Percentiles rank a stretch among this genome's conserved stretches.
Evolutionary conservation across 2,329 filamentous ascomycete species (phyloP).

Genomic region (Hymenoscyphus linearis): DNA sequence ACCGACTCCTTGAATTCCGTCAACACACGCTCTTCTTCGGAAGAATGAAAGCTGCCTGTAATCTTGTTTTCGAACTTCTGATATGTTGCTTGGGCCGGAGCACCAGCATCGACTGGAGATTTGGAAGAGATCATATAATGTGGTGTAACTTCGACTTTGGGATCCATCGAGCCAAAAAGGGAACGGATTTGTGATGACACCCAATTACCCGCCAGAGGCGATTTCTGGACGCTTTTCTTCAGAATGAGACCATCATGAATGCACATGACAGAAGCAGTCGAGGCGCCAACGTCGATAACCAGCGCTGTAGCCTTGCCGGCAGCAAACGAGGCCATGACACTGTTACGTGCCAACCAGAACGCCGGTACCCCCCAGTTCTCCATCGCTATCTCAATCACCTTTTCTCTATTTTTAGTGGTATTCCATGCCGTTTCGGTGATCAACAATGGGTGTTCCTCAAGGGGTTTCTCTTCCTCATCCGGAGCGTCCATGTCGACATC

Average conservation of each 20-base stretch:
- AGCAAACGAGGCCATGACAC: slow-evolving; percentile 85
- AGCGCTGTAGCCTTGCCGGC: slow-evolving; percentile 90
- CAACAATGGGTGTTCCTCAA: slow-evolving; percentile 84
- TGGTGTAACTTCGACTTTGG: slow-evolving; percentile 70
- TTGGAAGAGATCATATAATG: slow-evolving; percentile 88
- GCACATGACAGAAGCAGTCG: slow-evolving; percentile 82
- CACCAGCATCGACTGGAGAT: slow-evolving; percentile 78
- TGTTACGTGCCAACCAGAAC: slow-evolving; percentile 86
- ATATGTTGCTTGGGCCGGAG: slow-evolving; percentile 70
- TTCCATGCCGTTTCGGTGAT: slow-evolving; percentile 97
- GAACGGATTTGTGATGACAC: slow-evolving; percentile 81
- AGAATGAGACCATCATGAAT: slow-evolving; percentile 93
- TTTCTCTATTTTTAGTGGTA: slow-evolving; percentile 78
- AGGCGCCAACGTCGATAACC: slow-evolving; percentile 86
- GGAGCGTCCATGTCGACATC: slow-evolving; percentile 55
- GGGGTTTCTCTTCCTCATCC: slow-evolving; percentile 64
- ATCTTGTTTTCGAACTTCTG: slow-evolving; percentile 61
- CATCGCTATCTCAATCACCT: slow-evolving; percentile 93
- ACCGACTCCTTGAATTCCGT: slow-evolving; percentile 98
- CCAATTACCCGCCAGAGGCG: slow-evolving; percentile 82
- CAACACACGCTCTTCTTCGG: slow-evolving; percentile 88
- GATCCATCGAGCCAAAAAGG: slow-evolving; percentile 66
- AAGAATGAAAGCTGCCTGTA: slow-evolving; percentile 66
- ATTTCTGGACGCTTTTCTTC: slow-evolving; percentile 82
- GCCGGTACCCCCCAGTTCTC: slow-evolving; percentile 94